Evolutionary conservation across 768 basidiomycete species (phyloP).

Genomic region (Crassisporium funariophilum): DNA sequence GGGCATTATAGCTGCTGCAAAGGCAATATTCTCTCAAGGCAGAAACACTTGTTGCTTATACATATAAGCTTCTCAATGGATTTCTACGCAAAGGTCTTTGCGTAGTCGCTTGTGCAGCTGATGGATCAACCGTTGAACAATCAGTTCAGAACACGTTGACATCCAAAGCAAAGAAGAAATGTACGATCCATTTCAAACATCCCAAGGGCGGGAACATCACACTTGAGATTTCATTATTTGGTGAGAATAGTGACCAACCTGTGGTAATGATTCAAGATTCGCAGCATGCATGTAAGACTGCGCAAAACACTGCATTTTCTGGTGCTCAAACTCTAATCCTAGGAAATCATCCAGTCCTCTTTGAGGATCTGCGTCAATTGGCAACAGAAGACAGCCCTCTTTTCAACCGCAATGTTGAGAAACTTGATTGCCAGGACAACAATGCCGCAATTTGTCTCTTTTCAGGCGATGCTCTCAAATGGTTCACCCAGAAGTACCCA

Average conservation of each 20-base stretch:
- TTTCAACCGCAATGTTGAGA: conserved; percentile 35
- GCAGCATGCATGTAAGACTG: conserved; percentile 37
- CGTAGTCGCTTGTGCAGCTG: not conserved
- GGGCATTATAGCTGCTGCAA: not conserved
- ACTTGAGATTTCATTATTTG: conserved; percentile 7
- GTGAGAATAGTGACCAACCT: conserved; percentile 15
- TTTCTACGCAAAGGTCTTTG: not conserved
- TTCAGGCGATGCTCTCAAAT: conserved; percentile 32
- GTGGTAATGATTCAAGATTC: conserved; percentile 36
- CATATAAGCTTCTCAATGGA: not conserved
- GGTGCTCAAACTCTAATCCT: conserved; percentile 31
- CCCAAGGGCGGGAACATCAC: not conserved
- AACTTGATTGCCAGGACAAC: conserved; percentile 46
- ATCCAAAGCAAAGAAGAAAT: not conserved
- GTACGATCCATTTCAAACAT: not conserved
- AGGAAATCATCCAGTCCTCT: conserved; percentile 24
- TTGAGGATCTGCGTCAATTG: conserved; percentile 20
- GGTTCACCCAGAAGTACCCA: conserved; percentile 24
- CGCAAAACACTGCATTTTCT: conserved; percentile 34
- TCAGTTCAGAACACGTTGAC: not conserved
- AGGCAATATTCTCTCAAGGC: not conserved
- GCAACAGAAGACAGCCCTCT: conserved; percentile 20
- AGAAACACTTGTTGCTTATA: not conserved
- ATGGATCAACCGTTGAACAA: not conserved
- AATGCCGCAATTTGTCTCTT: conserved; percentile 41